These are phyloP conservation scores for Dothideomycetidae sp. DNA, from an alignment of 2,329 filamentous ascomycete genomes.

Conservation along the genomic window DNA sequence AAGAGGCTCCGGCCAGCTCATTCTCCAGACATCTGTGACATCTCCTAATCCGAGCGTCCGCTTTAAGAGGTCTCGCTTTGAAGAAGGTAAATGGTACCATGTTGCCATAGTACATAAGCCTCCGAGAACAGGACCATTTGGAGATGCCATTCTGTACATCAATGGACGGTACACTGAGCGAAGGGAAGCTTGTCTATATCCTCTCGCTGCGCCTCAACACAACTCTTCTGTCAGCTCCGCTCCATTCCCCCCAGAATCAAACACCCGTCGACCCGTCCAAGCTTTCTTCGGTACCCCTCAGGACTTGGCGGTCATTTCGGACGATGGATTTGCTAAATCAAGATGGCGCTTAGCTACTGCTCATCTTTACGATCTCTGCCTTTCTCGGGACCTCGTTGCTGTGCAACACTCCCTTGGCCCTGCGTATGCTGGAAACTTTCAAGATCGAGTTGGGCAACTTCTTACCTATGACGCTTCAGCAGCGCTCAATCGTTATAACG, in stretches of 20 bases:
- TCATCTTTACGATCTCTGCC: slow-evolving; percentile 70
- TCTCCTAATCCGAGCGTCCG: slow-evolving; percentile 77
- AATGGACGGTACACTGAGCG: slow-evolving; percentile 80
- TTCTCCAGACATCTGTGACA: slow-evolving; percentile 86
- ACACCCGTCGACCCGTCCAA: slow-evolving; percentile 48
- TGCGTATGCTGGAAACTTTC: slow-evolving; percentile 88
- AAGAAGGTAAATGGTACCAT: slow-evolving; percentile 77
- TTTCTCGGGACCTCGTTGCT: slow-evolving; percentile 83
- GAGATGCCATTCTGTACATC: slow-evolving; percentile 77
- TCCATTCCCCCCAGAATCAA: slow-evolving; percentile 38
- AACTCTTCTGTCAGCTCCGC: slow-evolving; percentile 53
- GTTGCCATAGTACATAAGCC: slow-evolving; percentile 75
- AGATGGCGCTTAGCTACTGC: slow-evolving; percentile 84
- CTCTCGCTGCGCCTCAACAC: slow-evolving; percentile 54
- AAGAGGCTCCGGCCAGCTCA: slow-evolving; percentile 83
- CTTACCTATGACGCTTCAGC: slow-evolving; percentile 94
- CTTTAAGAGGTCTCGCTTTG: slow-evolving; percentile 72
- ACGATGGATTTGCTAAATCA: slow-evolving; percentile 54
- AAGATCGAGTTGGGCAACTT: slow-evolving; percentile 89
- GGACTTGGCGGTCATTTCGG: slow-evolving; percentile 68
- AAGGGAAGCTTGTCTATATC: slow-evolving; percentile 80
- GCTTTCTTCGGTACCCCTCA: slow-evolving; percentile 87
- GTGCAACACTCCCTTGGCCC: slow-evolving; percentile 84
- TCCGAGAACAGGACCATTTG: slow-evolving; percentile 57
- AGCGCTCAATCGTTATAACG: slow-evolving; percentile 77